Evolutionary conservation across 805 yeast genomes (phyloP).

Genomic region (Wickerhamomyces canadensis): DNA sequence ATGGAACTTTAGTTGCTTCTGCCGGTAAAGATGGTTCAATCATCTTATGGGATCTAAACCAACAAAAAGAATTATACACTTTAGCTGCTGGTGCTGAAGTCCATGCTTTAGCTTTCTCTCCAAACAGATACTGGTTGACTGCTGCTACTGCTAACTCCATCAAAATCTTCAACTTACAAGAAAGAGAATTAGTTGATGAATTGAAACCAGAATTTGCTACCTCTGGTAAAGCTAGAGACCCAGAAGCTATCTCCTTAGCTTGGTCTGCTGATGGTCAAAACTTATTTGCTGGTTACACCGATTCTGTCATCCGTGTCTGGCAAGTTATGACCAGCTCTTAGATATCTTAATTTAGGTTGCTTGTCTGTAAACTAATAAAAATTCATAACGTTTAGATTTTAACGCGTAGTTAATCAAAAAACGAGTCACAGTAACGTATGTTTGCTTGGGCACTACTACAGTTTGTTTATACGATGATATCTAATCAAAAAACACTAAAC

Average conservation of each 20-base stretch:
- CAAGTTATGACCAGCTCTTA: constrained; percentile 83
- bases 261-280: constrained; percentile 99
- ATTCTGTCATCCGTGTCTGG: constrained; percentile 99
- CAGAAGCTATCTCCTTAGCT: constrained; percentile 95
- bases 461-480: no score
- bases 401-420: no score
- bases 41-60: constrained; percentile 95
- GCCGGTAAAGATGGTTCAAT: constrained; percentile 99
- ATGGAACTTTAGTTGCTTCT: constrained; percentile 98
- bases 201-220: constrained; percentile 96
- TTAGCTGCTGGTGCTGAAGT: constrained; percentile 94
- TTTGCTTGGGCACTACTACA: no score
- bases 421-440: no score
- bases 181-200: constrained; percentile 90
- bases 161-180: constrained; percentile 97
- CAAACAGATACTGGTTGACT: constrained; percentile 99
- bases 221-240: constrained; percentile 87
- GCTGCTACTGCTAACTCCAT: constrained; percentile 98
- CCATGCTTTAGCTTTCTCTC: constrained; percentile 98
- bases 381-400: no score
- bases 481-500: no score
- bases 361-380: constrained; percentile 2
- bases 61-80: constrained; percentile 84
- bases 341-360: constrained; percentile 6
- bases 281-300: constrained; percentile 99